Conservation (phyloP, 768 basidiomycete species). For the Rossbeevera mucosa region DNA sequence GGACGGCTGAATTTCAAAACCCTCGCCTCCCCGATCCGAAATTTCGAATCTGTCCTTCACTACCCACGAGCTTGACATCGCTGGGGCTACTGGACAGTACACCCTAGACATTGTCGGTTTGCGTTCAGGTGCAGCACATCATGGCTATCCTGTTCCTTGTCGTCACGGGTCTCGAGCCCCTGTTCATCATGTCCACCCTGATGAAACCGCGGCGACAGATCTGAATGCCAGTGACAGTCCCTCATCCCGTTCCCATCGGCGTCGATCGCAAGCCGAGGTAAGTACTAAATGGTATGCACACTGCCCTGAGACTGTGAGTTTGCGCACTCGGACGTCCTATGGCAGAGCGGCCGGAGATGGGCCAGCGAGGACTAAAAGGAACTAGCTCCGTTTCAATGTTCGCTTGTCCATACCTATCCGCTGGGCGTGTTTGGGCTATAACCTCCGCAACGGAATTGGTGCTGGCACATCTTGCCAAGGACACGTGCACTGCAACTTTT, state of each 20-base stretch:
- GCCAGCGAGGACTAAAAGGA: conserved; percentile 28
- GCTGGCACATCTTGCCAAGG: too few relatives aligned
- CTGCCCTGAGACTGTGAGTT: conserved; percentile 91
- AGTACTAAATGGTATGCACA: conserved; percentile 90
- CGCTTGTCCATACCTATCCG: conserved; percentile 58
- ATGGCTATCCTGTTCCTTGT: conserved; percentile 88
- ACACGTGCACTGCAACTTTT: too few relatives aligned
- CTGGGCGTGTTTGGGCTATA: conserved; percentile 8
- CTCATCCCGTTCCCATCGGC: conserved; percentile 37
- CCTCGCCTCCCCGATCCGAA: too few relatives aligned
- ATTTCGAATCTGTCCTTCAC: too few relatives aligned
- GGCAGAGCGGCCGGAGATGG: conserved; percentile 60
- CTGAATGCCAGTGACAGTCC: conserved; percentile 5
- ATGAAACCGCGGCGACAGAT: conserved; percentile 62
- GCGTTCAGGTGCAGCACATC: conserved; percentile 91
- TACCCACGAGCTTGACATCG: too few relatives aligned
- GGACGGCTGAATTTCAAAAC: too few relatives aligned
- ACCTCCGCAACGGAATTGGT: too few relatives aligned
- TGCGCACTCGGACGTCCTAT: conserved; percentile 56
- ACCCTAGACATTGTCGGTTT: too few relatives aligned
- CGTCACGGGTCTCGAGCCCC: conserved; percentile 72
- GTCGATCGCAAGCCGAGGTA: conserved; percentile 81
- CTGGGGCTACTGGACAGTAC: too few relatives aligned
- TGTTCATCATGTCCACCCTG: conserved; percentile 65
- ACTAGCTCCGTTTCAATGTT: conserved; percentile 52